Percentiles rank a stretch among this genome's conserved stretches.
Conservation (phyloP, 2,329 filamentous ascomycete genomes). For the Teratosphaeria epicoccoides region DNA sequence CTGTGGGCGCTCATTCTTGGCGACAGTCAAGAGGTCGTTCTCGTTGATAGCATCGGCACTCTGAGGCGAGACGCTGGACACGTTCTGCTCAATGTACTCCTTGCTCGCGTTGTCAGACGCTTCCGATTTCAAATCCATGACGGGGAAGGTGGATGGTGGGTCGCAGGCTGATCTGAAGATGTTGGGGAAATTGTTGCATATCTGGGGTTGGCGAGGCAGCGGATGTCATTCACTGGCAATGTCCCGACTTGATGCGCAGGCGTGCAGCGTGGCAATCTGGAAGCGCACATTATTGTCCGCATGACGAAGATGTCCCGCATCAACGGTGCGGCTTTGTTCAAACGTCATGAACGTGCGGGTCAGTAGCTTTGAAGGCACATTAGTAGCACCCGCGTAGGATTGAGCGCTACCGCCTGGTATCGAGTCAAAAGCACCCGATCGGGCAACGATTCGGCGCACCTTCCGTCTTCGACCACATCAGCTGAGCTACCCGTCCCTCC, state of each 20-base stretch:
- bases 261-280: neutral
- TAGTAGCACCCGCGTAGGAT: neutral
- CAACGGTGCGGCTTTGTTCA: neutral
- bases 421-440: too few species aligned
- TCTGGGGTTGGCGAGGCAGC: neutral
- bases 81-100: neutral
- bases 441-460: neutral
- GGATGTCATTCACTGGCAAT: neutral
- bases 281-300: neutral
- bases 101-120: neutral
- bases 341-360: neutral
- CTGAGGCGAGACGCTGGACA: neutral
- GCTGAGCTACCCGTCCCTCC: too few species aligned
- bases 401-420: too few species aligned
- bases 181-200: neutral
- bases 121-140: neutral
- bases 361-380: neutral
- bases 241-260: neutral
- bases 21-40: conserved; percentile 23
- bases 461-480: too few species aligned
- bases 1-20: conserved; percentile 30
- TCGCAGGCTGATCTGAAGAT: neutral
- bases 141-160: neutral
- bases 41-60: conserved; percentile 5
- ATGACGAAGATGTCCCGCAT: neutral